Base-by-base conservation (phyloP, 768 basidiomycete species). In the Myochromella boudieri region DNA sequence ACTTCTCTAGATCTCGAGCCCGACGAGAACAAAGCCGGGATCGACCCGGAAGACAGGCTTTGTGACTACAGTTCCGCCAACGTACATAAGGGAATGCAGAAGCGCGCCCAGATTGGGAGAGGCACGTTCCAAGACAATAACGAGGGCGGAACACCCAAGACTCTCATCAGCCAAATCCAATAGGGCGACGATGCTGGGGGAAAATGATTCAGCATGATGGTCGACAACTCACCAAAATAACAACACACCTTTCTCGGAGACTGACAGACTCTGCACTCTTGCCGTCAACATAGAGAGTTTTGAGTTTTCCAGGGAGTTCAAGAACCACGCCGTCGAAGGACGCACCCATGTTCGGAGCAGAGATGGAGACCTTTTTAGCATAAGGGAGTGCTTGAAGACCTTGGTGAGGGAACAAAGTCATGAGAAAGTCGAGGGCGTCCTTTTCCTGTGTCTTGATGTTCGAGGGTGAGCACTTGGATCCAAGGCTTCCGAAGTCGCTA, bases 51-150 rank as follows among this genome's bases (percentile, higher is more conserved):
- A 89, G 20, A 80, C 81, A 44, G 88, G 87, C 61, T 82, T 85
- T 44, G 90, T 88, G 42, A 95, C 84, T 43, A 95, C 85, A 40
- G 77, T 80, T 45, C 89, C 92, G 52, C 91, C 91, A 42, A 94
- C 88, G 67, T 95, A 95, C 88, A 95, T 90, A 52, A 95, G 76
- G 40, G 92, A 87, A 61, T 95, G 93, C 28, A 95, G 72, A 46
- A 93, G 71, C 58, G 82, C 80, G 55, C 85, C 79, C 44, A 94
- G 75, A 44, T 77, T 78, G 14, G 81, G 78, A 32, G 83, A 86
- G 0, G 82, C 75, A 56, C 85, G 80, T 64, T 91, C 87, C 45
- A 95, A 71, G 28, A 78, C 85, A 54, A 95, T 91, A 50, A 93
- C 77, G 33, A 95, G 76, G 14, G 85, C 82, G 32, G 78, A 78